Base-by-base conservation (phyloP, 2,329 filamentous ascomycete species). In the Emmonsiellopsis sp. region DNA sequence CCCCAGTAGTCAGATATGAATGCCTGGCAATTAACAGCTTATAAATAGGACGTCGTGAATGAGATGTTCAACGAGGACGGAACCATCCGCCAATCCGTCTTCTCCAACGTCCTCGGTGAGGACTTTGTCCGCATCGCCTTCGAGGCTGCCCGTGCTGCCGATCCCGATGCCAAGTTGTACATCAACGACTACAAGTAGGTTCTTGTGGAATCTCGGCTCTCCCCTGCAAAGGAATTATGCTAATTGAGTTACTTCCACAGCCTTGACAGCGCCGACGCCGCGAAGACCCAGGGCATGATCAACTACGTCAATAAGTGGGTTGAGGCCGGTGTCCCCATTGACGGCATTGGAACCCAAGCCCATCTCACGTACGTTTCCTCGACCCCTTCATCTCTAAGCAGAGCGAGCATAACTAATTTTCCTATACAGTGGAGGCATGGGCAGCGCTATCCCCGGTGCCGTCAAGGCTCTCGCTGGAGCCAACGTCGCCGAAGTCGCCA, bases 41-140 rank as follows among this genome's bases (percentile, higher is more conserved):
- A 26, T 26, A 26, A 26, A 26, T 15, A 67, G 64, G 65, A 66
- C 43, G 65, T 67, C 1, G 57, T 67, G 42, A 67, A 67, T 45
- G 64, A 67, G 34, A 63, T 70, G 50, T 69, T 71, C 58, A 61
- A 67, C 6, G 80, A 85, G 59, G 76, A 81, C 61, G 84, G 83
- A 34, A 71, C 65, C 3, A 72, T 85, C 52, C 81, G 84, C 43
- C 61, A 71, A 34, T 80, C 76, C 9, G 82, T 87, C 60, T 89
- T 86, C 73, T 85, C 75, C 61, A 76, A 79, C 30, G 80, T 88
- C 2, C 77, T 89, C 4, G 85, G 85, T 44, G 84, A 87, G 70
- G 78, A 79, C 66, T 88, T 85, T 63, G 80, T 89, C 51, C 73
- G 75, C 20, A 84, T 86, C 61, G 85, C 85, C 38, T 89, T 89